Base-by-base conservation (phyloP, 306 rosid species). In the Purshia tridentata region DNA sequence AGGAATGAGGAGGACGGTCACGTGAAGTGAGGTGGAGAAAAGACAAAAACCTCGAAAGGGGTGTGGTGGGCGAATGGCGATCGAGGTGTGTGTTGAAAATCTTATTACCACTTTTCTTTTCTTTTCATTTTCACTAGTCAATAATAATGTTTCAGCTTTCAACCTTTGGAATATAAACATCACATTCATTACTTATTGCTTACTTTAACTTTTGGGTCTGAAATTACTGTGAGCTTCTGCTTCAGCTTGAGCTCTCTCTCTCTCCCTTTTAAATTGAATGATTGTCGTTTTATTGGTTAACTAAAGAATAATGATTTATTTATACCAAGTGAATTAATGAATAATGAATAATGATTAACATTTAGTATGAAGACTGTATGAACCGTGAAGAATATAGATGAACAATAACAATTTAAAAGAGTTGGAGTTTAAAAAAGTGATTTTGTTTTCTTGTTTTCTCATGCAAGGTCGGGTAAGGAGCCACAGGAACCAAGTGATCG, bases 101-200 rank as follows among this genome's bases (percentile, higher is more conserved):
- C 5, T 3, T 50, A 50, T 55, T 4, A 20, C 37, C 37, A 10
- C 39, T 9, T 20, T 55, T 10, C n/a, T 51, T 1, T 52, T 51
- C 5, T 59, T 10, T 69, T 54, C 61, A 14, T 16, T 52, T 51
- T 11, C 50, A 18, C n/a, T 9, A 5, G 40, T 41, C 20, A 42
- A 59, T 40, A 9, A 61, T 44, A 44, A 40, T 70, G 65, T 53
- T 40, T 54, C 54, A 6, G 18, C 62, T 69, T 53, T 70, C 14
- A 8, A 37, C 65, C 55, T 70, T 70, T 11, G 29, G 64, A 40
- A 4, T 40, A 5, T 53, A 55, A 55, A 20, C 22, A 69, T 18
- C 35, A 11, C 45, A 8, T 29, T 67, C 72, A 1, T n/a, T n/a
- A 39, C 49, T 9, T n/a, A 1, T 23, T n/a, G 18, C 49, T 9